Evolutionary conservation across 441 rosid species (phyloP), one percentile per base, ranked within the genome.

Genomic region (Adansonia madagascariensis): DNA sequence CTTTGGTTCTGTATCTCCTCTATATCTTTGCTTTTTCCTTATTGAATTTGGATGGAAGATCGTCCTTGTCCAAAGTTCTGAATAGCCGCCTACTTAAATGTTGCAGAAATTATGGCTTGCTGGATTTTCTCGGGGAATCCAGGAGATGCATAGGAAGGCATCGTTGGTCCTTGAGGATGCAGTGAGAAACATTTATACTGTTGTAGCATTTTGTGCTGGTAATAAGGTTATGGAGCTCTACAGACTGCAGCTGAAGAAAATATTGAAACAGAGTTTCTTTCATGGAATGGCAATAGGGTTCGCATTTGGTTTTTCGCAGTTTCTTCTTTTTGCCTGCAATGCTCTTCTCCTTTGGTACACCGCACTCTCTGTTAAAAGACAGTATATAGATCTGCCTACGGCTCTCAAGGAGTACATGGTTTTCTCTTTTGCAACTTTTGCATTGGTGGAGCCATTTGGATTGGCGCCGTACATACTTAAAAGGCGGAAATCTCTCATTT

Each of bases 111-210:
- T 94, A 84, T 96, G 99, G 99, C 98, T 96, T 62, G 98, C 95
- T 80, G 99, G 99, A 81, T 96, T 96, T 83, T 96, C 99, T 4
- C 88, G 90, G 84, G 99, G 99, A 71, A 96, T 96, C 78, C 99
- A 94, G 86, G 98, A 94, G 89, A 94, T 96, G 99, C 99, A 96
- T 80, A 85, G 98, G 84, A 96, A 94, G 89, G 99, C 99, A 78
- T 96, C 98, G 61, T 86, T 96, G 83, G 99, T 96, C 83, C 98
- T 96, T 59, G 98, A 94, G 85, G 98, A 96, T 85, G 97, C 99
- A 72, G 99, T 96, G 72, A 91, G 98, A 80, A 96, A 96, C 87
- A 96, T 96, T 56, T 96, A 96, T 82, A 96, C 99, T 18, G 99
- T 96, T 11, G 99, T 96, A 69, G 97, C 99, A 77, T 96, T 94